Percentiles rank a stretch among this genome's conserved stretches.
Evolutionary conservation across 495 filamentous ascomycete genomes (phyloP).

Genomic region (Jackrogersella multiformis): DNA sequence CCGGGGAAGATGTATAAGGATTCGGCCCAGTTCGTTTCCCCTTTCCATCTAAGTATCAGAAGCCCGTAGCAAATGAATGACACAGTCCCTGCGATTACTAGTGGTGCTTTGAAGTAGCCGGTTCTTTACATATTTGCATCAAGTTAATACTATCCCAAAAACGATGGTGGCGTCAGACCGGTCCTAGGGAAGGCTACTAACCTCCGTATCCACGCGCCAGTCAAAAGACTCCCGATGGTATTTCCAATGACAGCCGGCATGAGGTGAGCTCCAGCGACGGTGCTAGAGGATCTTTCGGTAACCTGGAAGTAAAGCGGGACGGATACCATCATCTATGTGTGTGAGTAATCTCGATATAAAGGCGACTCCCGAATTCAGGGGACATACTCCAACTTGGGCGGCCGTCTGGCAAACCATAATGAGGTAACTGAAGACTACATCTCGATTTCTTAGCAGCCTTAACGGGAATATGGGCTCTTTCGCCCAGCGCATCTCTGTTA

Average conservation of each 20-base stretch:
- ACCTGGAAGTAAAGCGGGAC: conserved; percentile 77
- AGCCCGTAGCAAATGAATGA: conserved; percentile 63
- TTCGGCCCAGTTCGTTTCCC: conserved; percentile 66
- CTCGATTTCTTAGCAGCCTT: conserved; percentile 62
- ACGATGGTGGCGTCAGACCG: too few species aligned
- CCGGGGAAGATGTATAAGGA: conserved; percentile 71
- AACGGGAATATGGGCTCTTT: conserved; percentile 71
- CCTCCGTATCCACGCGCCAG: conserved; percentile 65
- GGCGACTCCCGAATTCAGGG: conserved; percentile 37
- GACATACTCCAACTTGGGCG: conserved; percentile 66
- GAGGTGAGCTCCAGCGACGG: conserved; percentile 67
- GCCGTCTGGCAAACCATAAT: conserved; percentile 62
- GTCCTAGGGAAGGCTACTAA: conserved; percentile 16
- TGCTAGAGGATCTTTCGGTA: conserved; percentile 63
- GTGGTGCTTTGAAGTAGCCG: conserved; percentile 66
- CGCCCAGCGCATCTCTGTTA: conserved; percentile 61
- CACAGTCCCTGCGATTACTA: conserved; percentile 60
- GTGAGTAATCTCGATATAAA: conserved; percentile 17
- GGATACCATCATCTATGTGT: conserved; percentile 60
- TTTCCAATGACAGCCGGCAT: conserved; percentile 73
- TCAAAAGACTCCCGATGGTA: conserved; percentile 67
- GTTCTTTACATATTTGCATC: conserved; percentile 50
- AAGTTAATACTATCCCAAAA: not conserved
- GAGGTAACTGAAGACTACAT: conserved; percentile 64
- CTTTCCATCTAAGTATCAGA: conserved; percentile 69